A percentile compares a stretch with the other conserved stretches of the same genome.
These are phyloP conservation scores for Annulohypoxylon moriforme DNA, from an alignment of 495 filamentous ascomycete species.

Conservation along the genomic window DNA sequence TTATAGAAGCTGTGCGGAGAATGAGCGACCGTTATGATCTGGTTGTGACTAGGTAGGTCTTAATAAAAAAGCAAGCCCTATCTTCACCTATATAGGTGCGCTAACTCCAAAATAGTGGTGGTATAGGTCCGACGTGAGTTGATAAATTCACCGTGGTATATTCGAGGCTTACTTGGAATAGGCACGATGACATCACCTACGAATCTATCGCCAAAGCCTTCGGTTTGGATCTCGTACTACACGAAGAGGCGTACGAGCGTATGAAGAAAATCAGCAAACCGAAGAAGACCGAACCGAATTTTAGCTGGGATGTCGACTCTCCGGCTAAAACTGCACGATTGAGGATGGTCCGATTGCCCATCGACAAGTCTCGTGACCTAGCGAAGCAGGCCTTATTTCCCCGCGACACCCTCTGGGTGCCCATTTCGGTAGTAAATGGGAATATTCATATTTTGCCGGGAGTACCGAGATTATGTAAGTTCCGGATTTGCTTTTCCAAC, in stretches of 20 bases:
- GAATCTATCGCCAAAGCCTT: slow-evolving; percentile 93
- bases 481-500: background rate
- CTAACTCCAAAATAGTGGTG: slow-evolving; percentile 67
- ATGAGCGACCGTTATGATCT: slow-evolving; percentile 93
- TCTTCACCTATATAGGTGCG: background rate
- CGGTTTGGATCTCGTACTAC: slow-evolving; percentile 75
- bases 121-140: slow-evolving; percentile 89
- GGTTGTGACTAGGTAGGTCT: slow-evolving; percentile 76
- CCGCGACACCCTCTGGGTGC: slow-evolving; percentile 88
- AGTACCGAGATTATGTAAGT: slow-evolving; percentile 78
- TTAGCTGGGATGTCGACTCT: slow-evolving; percentile 86
- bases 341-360: slow-evolving; percentile 89
- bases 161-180: slow-evolving; percentile 52
- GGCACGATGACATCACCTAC: slow-evolving; percentile 98
- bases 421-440: slow-evolving; percentile 84
- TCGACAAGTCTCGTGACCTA: slow-evolving; percentile 69
- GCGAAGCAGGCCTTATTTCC: slow-evolving; percentile 80
- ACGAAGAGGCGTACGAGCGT: slow-evolving; percentile 76
- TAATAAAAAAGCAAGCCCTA: background rate
- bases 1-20: slow-evolving; percentile 83
- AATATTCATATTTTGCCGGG: slow-evolving; percentile 96
- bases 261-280: slow-evolving; percentile 86
- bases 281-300: slow-evolving; percentile 76
- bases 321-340: slow-evolving; percentile 81
- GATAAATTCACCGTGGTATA: slow-evolving; percentile 2